These are phyloP conservation scores for Zelonia costaricensis DNA, from an alignment of 208 protist genomes.

Conservation along the genomic window DNA sequence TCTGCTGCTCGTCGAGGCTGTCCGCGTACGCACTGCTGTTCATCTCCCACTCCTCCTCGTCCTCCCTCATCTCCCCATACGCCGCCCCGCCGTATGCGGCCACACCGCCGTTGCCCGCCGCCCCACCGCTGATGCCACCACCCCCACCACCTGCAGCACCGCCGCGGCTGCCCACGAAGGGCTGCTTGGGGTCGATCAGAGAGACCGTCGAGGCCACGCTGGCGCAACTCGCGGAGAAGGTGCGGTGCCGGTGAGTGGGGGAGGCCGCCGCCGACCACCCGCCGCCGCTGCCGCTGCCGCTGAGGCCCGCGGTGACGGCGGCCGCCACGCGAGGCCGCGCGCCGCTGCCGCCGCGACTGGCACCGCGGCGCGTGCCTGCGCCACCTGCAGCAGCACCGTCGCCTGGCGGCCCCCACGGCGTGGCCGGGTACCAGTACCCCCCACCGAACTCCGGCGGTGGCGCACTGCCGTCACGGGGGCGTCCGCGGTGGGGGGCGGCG, in stretches of 20 bases:
- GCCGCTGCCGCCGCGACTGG: neutral
- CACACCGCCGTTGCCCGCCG: neutral
- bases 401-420: neutral
- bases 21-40: slow-evolving; percentile 84
- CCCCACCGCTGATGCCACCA: no score
- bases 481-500: no score
- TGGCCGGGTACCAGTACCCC: slow-evolving; percentile 31
- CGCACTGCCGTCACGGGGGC: neutral
- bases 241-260: neutral
- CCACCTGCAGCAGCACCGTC: neutral
- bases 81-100: slow-evolving; percentile 8
- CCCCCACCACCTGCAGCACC: no score
- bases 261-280: neutral
- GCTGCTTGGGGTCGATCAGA: slow-evolving; percentile 14
- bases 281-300: neutral
- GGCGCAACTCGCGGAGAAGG: slow-evolving; percentile 21
- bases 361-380: neutral
- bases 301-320: neutral
- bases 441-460: slow-evolving; percentile 19
- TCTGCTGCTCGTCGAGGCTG: slow-evolving; percentile 74
- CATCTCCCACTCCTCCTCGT: slow-evolving; percentile 60
- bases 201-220: slow-evolving; percentile 33
- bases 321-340: neutral
- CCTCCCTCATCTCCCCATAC: slow-evolving; percentile 16
- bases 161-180: neutral